Conservation (phyloP, 148 eudicot genomes). For the Vaccinium macrocarpon region DNA sequence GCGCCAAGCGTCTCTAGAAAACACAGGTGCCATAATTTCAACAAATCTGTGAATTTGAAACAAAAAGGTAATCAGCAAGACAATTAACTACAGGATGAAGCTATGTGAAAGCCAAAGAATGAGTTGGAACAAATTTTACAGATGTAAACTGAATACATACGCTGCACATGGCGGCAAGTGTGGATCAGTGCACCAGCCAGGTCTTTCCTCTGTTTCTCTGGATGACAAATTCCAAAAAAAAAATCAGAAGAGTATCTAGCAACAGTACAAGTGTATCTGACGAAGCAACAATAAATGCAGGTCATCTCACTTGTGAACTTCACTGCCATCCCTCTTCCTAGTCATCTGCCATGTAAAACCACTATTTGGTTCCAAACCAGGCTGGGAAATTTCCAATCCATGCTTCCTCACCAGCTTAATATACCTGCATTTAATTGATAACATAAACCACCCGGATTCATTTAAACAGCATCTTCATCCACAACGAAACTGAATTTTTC, state of each 20-base stretch:
- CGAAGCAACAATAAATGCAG: not conserved
- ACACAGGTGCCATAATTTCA: slow-evolving; percentile 96
- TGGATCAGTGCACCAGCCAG: slow-evolving; percentile 80
- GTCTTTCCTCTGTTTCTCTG: slow-evolving; percentile 69
- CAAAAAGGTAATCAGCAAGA: not conserved
- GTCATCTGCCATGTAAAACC: slow-evolving; percentile 93
- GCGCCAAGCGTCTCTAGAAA: slow-evolving; percentile 86
- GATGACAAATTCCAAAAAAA: slow-evolving; percentile 2
- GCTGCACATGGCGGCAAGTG: slow-evolving; percentile 93
- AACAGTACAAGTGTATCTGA: not conserved
- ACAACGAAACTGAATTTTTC: not conserved
- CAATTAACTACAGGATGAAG: not conserved
- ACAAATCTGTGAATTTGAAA: slow-evolving; percentile 51
- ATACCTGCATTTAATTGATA: slow-evolving; percentile 44
- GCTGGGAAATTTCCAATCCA: slow-evolving; percentile 94
- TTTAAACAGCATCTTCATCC: slow-evolving; percentile 5
- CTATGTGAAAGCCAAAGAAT: not conserved
- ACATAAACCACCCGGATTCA: not conserved
- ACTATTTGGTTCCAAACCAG: slow-evolving; percentile 68
- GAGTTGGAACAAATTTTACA: not conserved
- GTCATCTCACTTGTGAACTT: slow-evolving; percentile 81
- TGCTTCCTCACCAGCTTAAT: slow-evolving; percentile 74
- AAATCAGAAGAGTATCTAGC: not conserved
- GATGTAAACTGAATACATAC: slow-evolving; percentile 39
- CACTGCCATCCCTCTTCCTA: slow-evolving; percentile 52